These are phyloP conservation scores for Acanthochlamys bracteata DNA, from an alignment of 106 monocot species.

Conservation along the genomic window DNA sequence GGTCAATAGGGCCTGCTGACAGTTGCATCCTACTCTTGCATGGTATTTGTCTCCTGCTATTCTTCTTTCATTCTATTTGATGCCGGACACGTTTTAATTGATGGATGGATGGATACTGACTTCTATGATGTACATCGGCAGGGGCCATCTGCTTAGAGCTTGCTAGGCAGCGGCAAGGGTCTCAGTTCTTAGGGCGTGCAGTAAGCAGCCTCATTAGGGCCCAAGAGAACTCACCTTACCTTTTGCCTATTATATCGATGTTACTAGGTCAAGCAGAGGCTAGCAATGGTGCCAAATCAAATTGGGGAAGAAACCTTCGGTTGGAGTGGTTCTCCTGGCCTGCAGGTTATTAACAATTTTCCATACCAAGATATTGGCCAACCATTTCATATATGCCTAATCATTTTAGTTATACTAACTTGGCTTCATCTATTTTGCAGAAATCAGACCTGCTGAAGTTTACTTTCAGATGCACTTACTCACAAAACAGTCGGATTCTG, in stretches of 20 bases:
- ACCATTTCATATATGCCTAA: not conserved
- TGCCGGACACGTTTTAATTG: not conserved
- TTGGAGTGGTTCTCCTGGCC: conserved; percentile 91
- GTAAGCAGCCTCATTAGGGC: conserved; percentile 60
- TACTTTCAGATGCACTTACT: conserved; percentile 92
- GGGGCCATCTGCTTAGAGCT: conserved; percentile 90
- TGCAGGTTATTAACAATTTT: conserved; percentile 35
- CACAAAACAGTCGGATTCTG: conserved; percentile 24
- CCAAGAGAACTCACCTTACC: conserved; percentile 24
- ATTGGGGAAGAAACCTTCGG: conserved; percentile 79
- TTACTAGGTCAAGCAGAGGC: conserved; percentile 87
- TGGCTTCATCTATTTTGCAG: conserved; percentile 28
- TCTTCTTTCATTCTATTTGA: not conserved
- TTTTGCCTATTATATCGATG: conserved; percentile 58
- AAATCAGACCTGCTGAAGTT: conserved; percentile 80
- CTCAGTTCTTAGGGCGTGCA: conserved; percentile 60
- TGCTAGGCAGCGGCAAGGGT: conserved; percentile 45
- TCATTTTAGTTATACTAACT: not conserved
- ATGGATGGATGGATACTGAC: not conserved
- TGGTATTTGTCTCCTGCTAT: conserved; percentile 34
- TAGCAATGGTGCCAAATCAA: conserved; percentile 60
- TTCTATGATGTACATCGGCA: conserved; percentile 17
- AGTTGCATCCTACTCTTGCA: conserved; percentile 80
- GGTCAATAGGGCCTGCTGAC: conserved; percentile 27
- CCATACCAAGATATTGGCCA: not conserved